Evolutionary conservation across 352 stramenopile species (phyloP).

Genomic region (Phytophthora constricta): DNA sequence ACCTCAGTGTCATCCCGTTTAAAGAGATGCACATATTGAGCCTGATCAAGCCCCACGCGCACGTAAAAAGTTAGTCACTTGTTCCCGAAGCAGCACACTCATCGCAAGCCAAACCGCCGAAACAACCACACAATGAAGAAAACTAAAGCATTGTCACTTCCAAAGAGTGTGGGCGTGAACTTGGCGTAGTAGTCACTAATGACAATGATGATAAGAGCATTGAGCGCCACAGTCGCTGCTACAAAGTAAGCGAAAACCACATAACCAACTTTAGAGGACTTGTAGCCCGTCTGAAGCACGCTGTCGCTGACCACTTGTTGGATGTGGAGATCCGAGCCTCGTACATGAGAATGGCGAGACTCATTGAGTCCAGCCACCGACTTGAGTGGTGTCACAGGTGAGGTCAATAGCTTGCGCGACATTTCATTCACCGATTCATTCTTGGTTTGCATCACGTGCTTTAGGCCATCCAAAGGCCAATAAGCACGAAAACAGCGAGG

Average conservation of each 20-base stretch:
- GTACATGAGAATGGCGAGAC: not conserved
- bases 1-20: conserved; percentile 42
- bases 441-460: not conserved
- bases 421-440: conserved; percentile 15
- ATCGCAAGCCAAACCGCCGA: conserved; percentile 32
- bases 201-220: conserved; percentile 38
- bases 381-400: conserved; percentile 17
- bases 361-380: conserved; percentile 4
- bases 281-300: conserved; percentile 33
- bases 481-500: conserved; percentile 11
- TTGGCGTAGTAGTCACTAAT: conserved; percentile 47
- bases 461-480: conserved; percentile 16
- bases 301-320: conserved; percentile 1
- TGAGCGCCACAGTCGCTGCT: conserved; percentile 19
- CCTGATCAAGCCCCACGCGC: conserved; percentile 23
- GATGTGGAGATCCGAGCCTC: conserved; percentile 1
- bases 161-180: conserved; percentile 37
- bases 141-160: conserved; percentile 29
- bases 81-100: conserved; percentile 28
- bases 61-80: conserved; percentile 48
- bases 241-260: conserved; percentile 39
- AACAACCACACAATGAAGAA: conserved; percentile 49
- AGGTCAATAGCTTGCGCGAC: conserved; percentile 15
- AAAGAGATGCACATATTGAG: conserved; percentile 44
- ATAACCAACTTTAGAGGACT: conserved; percentile 15